Evolutionary conservation across 1,284 basidiomycete genomes (phyloP).

Genomic region (Thecaphora thlaspeos): DNA sequence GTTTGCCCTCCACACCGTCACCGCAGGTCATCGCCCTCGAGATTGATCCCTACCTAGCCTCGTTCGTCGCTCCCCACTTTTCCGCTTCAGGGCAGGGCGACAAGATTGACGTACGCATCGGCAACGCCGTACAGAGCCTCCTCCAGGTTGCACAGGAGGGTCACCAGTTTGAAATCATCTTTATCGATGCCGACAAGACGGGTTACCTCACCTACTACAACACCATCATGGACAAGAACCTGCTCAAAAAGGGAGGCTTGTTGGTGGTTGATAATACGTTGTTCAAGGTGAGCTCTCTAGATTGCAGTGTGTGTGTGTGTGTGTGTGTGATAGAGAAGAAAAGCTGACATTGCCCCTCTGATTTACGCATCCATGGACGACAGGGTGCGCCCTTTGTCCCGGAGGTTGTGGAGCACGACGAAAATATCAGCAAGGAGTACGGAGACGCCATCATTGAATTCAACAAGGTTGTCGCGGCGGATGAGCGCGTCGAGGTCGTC

Average conservation of each 20-base stretch:
- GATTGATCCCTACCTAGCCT: slow-evolving; percentile 52
- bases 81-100: slow-evolving; percentile 40
- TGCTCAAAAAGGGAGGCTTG: slow-evolving; percentile 43
- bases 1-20: slow-evolving; percentile 14
- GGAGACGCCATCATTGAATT: slow-evolving; percentile 49
- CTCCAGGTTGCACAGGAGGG: slow-evolving; percentile 25
- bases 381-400: slow-evolving; percentile 30
- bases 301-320: too few species aligned
- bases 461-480: slow-evolving; percentile 47
- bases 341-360: too few species aligned
- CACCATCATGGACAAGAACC: slow-evolving; percentile 37
- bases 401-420: slow-evolving; percentile 7
- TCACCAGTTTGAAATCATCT: slow-evolving; percentile 55
- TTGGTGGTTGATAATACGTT: slow-evolving; percentile 57
- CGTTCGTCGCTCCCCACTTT: slow-evolving; percentile 49
- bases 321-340: too few species aligned
- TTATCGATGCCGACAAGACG: slow-evolving; percentile 58
- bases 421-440: slow-evolving; percentile 23
- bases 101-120: slow-evolving; percentile 51
- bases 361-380: too few species aligned
- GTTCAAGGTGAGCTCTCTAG: slow-evolving; percentile 49
- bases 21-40: slow-evolving; percentile 48
- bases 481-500: slow-evolving; percentile 42
- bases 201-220: slow-evolving; percentile 50
- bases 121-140: slow-evolving; percentile 46